phyloP scores from a whole-genome alignment of 441 rosid species.

The Brassica hybrid region DNA sequence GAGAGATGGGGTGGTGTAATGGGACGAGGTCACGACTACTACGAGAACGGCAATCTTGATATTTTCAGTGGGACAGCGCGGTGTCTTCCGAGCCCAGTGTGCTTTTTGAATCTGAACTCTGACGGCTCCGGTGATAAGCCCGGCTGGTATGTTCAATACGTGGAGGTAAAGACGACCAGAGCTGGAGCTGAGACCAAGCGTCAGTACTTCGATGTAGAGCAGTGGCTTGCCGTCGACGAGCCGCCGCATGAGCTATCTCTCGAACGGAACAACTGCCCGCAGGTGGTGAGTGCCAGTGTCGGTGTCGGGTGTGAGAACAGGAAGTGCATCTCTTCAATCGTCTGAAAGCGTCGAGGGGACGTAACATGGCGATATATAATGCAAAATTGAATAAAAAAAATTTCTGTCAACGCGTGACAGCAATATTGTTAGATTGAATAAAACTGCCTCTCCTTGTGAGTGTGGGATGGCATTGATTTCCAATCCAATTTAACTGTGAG shows the following conservation, averaged over 20 bases:
- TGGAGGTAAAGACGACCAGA: background rate
- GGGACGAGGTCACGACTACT: background rate
- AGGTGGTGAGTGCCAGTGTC: background rate
- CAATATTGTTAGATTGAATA: background rate
- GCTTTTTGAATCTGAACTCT: background rate
- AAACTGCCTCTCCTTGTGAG: background rate
- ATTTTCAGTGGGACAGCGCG: background rate
- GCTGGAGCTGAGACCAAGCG: background rate
- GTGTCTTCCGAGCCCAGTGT: background rate
- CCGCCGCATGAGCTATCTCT: background rate
- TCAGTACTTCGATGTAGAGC: background rate
- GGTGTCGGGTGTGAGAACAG: background rate
- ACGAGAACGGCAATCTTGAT: background rate
- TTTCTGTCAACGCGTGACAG: background rate
- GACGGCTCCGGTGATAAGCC: background rate
- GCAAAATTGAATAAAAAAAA: background rate
- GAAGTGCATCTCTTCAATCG: background rate
- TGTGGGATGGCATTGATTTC: background rate
- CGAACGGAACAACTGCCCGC: background rate
- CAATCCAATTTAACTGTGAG: background rate
- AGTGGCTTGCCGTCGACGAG: background rate
- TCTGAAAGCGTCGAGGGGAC: background rate
- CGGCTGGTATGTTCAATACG: background rate
- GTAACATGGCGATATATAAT: too few species aligned
- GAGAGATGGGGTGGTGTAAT: background rate